phyloP scores from a whole-genome alignment of 192 early-diverging fungal genomes.

The Ambispora gerdemannii region DNA sequence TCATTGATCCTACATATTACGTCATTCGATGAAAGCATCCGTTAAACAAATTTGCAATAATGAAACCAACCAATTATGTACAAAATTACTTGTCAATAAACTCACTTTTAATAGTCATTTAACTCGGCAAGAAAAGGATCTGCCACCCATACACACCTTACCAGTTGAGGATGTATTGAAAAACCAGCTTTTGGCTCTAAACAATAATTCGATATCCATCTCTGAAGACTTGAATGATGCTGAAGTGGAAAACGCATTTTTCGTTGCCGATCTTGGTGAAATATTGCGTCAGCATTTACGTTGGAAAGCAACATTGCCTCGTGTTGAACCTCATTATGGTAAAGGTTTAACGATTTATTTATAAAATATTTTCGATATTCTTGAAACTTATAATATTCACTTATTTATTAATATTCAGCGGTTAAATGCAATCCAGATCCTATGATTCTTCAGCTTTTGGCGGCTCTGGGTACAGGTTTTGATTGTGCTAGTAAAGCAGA shows the following conservation, averaged over 20 bases:
- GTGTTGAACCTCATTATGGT: conserved; percentile 96
- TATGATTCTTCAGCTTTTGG: conserved; percentile 77
- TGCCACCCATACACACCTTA: conserved; percentile 1
- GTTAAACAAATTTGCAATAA: background rate
- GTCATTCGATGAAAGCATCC: conserved; percentile 7
- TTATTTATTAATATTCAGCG: conserved; percentile 47
- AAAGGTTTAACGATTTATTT: conserved; percentile 32
- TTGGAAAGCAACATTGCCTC: conserved; percentile 80
- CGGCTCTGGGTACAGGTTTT: conserved; percentile 82
- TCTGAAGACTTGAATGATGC: conserved; percentile 37
- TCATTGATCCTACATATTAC: background rate
- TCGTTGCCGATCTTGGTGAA: conserved; percentile 91
- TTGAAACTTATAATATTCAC: conserved; percentile 3
- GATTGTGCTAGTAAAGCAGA: conserved; percentile 97
- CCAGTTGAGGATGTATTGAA: conserved; percentile 23
- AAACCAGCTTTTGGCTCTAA: background rate
- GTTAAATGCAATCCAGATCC: conserved; percentile 97
- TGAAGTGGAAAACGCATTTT: conserved; percentile 87
- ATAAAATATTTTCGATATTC: conserved; percentile 1
- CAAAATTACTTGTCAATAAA: background rate
- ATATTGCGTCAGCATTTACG: conserved; percentile 81
- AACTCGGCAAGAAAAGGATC: background rate
- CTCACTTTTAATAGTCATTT: background rate
- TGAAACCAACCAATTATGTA: conserved; percentile 6
- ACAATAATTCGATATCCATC: background rate